phyloP scores from a whole-genome alignment of 129 eudicot genomes.

The Rutidosis leptorrhynchoides region DNA sequence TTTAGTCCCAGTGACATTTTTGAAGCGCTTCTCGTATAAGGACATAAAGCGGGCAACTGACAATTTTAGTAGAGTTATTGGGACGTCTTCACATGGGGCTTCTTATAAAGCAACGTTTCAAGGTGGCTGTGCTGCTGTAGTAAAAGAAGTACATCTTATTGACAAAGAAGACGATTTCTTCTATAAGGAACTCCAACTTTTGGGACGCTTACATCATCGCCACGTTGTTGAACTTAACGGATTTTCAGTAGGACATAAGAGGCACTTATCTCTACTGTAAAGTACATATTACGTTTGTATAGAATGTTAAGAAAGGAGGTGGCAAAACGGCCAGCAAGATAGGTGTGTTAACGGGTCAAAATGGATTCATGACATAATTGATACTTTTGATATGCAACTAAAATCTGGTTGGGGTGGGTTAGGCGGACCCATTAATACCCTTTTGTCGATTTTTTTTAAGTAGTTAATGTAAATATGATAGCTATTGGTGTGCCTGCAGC shows the following conservation, averaged over 20 bases:
- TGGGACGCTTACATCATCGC: slow-evolving; percentile 82
- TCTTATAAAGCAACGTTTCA: slow-evolving; percentile 65
- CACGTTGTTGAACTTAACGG: slow-evolving; percentile 72
- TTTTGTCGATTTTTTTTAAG: not conserved
- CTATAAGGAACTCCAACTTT: slow-evolving; percentile 56
- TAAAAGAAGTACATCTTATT: slow-evolving; percentile 55
- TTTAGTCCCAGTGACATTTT: slow-evolving; percentile 51
- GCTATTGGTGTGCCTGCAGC: too few species aligned
- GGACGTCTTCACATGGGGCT: slow-evolving; percentile 49
- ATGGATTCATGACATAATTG: not conserved
- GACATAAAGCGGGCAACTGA: slow-evolving; percentile 89
- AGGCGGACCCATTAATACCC: not conserved
- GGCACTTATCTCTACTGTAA: slow-evolving; percentile 32
- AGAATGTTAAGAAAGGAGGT: not conserved
- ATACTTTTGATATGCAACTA: not conserved
- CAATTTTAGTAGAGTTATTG: slow-evolving; percentile 49
- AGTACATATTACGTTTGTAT: not conserved
- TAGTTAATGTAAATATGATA: too few species aligned
- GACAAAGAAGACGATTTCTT: slow-evolving; percentile 55
- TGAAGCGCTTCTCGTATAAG: slow-evolving; percentile 56
- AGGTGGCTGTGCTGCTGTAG: slow-evolving; percentile 44
- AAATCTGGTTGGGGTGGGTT: not conserved
- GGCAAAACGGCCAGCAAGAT: not conserved
- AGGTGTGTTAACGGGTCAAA: not conserved
- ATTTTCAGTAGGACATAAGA: slow-evolving; percentile 57